A percentile compares a stretch with the other conserved stretches of the same genome.
Conservation (phyloP, 164 flowering plant genomes). For the Macadamia integrifolia region DNA sequence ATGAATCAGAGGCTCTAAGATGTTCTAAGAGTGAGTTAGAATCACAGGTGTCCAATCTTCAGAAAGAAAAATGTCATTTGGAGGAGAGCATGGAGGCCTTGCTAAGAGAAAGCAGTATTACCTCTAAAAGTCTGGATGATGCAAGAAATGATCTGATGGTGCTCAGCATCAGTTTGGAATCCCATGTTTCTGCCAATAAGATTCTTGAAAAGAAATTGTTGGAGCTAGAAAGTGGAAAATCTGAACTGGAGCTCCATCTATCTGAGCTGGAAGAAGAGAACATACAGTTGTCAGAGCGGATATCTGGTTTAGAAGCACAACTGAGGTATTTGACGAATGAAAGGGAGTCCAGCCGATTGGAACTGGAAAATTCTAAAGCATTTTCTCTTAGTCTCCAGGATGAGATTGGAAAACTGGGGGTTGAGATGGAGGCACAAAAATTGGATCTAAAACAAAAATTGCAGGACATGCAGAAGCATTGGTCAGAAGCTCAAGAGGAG, state of each 20-base stretch:
- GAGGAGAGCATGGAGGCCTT: conserved; percentile 34
- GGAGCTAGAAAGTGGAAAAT: conserved; percentile 45
- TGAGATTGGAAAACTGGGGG: conserved; percentile 34
- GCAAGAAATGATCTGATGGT: conserved; percentile 34
- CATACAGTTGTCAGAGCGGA: conserved; percentile 35
- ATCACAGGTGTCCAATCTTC: conserved; percentile 33
- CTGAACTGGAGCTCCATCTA: conserved; percentile 48
- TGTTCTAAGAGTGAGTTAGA: conserved; percentile 28
- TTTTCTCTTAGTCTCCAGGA: conserved; percentile 32
- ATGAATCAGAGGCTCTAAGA: conserved; percentile 31
- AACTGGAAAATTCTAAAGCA: conserved; percentile 42
- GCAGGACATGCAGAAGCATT: conserved; percentile 35
- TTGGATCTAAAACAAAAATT: conserved; percentile 33
- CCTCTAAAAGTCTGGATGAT: conserved; percentile 46
- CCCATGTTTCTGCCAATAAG: conserved; percentile 47
- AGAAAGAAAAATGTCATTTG: conserved; percentile 36
- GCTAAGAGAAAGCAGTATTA: conserved; percentile 30
- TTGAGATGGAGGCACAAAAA: conserved; percentile 36
- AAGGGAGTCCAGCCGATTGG: conserved; percentile 39
- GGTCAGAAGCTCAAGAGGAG: conserved; percentile 49
- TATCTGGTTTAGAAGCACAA: conserved; percentile 64
- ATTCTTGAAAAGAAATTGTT: conserved; percentile 41
- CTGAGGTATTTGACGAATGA: conserved; percentile 46
- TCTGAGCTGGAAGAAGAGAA: conserved; percentile 60
- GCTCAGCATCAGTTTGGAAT: conserved; percentile 40